Base-by-base conservation (phyloP, 768 basidiomycete species). In the Suillus brevipes region DNA sequence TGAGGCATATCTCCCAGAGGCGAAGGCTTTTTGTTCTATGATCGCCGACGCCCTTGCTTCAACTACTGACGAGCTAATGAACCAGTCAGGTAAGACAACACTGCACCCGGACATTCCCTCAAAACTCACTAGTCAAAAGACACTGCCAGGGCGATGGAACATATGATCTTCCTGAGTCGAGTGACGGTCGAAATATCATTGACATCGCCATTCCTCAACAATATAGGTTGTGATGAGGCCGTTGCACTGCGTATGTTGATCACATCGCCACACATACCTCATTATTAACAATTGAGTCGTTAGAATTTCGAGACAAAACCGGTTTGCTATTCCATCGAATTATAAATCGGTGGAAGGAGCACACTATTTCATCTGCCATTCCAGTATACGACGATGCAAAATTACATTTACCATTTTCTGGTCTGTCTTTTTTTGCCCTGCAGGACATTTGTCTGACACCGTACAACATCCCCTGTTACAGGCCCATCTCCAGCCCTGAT, bases 401-500 rank as follows among this genome's bases (percentile, higher is more conserved):
- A 28, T 38, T 28, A 55, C 36, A 18, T 43, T 56, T 56, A 58
- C 28, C 66, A 52, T 49, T 38, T 37, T 49, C 47, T 60, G 47
- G 60, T 61, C 43, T 40, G 64, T 23, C n/a, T 34, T 65, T 74
- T 36, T 71, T 63, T 45, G 36, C 53, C n/a, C 28, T 42, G 20
- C 8, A 40, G 20, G 14, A 10, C 13, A 28, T 16, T 56, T 20
- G 9, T 23, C 38, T 59, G 25, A 59, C 25, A 56, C 40, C 36
- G 59, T 31, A 8, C 53, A 77, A 76, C 64, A 45, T 55, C 62
- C 47, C 58, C 57, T 64, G 65, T 55, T 53, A 75, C 68, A 63
- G 80, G 81, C 10, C 85, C 87, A 56, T 89, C 89, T 42, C 73
- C 84, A 57, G 73, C 77, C 50, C 79, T 91, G 60, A 78, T 88